Evolutionary conservation across 1,139 yeast genomes (phyloP).

Genomic region (Casaregolazyma lundiana): DNA sequence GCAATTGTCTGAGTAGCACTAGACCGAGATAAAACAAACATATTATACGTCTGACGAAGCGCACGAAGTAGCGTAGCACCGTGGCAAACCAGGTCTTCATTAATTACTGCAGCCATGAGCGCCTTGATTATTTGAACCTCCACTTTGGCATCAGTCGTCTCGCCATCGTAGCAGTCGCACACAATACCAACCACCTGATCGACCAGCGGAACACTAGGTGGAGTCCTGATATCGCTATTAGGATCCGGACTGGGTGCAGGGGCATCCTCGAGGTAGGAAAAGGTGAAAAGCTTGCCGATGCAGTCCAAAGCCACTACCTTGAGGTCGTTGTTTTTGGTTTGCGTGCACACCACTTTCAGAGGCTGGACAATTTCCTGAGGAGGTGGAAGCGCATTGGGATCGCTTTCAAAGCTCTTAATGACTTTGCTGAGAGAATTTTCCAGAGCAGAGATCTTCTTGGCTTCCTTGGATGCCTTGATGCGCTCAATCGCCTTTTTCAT

Average conservation of each 20-base stretch:
- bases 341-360: slow-evolving; percentile 53
- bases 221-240: slow-evolving; percentile 43
- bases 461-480: slow-evolving; percentile 46
- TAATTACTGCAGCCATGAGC: slow-evolving; percentile 77
- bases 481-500: slow-evolving; percentile 45
- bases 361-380: slow-evolving; percentile 56
- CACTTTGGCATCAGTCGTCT: slow-evolving; percentile 81
- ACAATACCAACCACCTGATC: slow-evolving; percentile 85
- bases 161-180: slow-evolving; percentile 83
- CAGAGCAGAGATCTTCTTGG: slow-evolving; percentile 44
- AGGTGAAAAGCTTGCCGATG: slow-evolving; percentile 60
- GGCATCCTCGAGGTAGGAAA: slow-evolving; percentile 54
- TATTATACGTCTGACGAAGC: slow-evolving; percentile 86
- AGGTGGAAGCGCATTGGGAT: slow-evolving; percentile 35
- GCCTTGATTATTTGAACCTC: slow-evolving; percentile 93
- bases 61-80: slow-evolving; percentile 88
- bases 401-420: slow-evolving; percentile 31
- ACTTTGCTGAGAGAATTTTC: slow-evolving; percentile 41
- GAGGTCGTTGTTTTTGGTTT: slow-evolving; percentile 46
- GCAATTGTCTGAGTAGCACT: slow-evolving; percentile 89
- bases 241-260: slow-evolving; percentile 37
- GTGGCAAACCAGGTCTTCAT: slow-evolving; percentile 78
- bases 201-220: slow-evolving; percentile 56
- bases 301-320: slow-evolving; percentile 60
- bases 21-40: slow-evolving; percentile 77